phyloP scores from a whole-genome alignment of 2,329 filamentous ascomycete genomes.

The Alternaria viburni region DNA sequence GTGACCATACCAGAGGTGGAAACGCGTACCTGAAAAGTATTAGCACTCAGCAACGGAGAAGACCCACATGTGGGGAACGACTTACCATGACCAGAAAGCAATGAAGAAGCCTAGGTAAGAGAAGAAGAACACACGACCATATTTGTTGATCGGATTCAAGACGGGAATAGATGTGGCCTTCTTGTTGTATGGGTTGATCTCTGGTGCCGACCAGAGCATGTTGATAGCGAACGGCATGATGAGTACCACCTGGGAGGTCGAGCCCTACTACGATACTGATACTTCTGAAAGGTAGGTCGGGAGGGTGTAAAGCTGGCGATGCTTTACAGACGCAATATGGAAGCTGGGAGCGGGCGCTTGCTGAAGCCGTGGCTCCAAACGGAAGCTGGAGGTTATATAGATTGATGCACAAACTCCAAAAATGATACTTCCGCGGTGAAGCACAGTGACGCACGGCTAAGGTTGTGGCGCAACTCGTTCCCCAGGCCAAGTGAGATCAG shows the following conservation, averaged over 20 bases:
- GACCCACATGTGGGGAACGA: slow-evolving; percentile 10
- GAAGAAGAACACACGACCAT: slow-evolving; percentile 90
- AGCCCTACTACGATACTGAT: neutral
- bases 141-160: slow-evolving; percentile 77
- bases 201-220: slow-evolving; percentile 60
- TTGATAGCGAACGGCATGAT: slow-evolving; percentile 45
- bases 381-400: slow-evolving; percentile 34
- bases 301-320: slow-evolving; percentile 11
- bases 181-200: slow-evolving; percentile 81
- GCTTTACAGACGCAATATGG: slow-evolving; percentile 11
- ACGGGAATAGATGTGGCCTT: slow-evolving; percentile 83
- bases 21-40: slow-evolving; percentile 74
- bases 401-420: slow-evolving; percentile 18
- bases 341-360: slow-evolving; percentile 19
- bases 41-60: slow-evolving; percentile 18
- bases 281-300: slow-evolving; percentile 1
- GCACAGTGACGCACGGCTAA: slow-evolving; percentile 34
- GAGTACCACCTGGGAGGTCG: slow-evolving; percentile 3
- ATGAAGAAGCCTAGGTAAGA: slow-evolving; percentile 87
- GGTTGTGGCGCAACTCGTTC: slow-evolving; percentile 25
- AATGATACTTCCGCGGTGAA: slow-evolving; percentile 46
- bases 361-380: slow-evolving; percentile 22
- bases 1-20: slow-evolving; percentile 71
- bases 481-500: slow-evolving; percentile 31
- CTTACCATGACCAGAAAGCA: slow-evolving; percentile 80